These are phyloP conservation scores for Myriosclerotinia curreyana DNA, from an alignment of 2,329 filamentous ascomycete genomes.

Conservation along the genomic window DNA sequence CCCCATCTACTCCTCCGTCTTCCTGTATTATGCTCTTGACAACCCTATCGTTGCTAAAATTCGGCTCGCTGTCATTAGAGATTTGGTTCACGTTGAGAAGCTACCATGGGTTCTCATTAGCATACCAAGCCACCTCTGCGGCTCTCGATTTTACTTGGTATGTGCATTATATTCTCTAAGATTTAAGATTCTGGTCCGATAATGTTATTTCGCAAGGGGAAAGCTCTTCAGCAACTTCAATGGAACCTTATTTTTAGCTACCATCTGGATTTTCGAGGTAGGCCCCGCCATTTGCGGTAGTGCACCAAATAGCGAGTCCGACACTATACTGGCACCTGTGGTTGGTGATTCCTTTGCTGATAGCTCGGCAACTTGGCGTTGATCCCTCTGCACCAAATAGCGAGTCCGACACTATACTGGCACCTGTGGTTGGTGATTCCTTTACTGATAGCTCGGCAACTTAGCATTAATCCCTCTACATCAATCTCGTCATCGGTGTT, in stretches of 20 bases:
- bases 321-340: constrained; percentile 36
- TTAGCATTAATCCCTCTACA: constrained; percentile 40
- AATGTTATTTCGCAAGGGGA: constrained; percentile 5
- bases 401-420: too few species aligned
- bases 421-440: constrained; percentile 34
- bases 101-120: constrained; percentile 44
- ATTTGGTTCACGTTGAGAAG: constrained; percentile 39
- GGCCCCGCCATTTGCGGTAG: constrained; percentile 36
- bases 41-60: constrained; percentile 40
- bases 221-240: constrained; percentile 30
- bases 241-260: constrained; percentile 26
- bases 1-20: not conserved
- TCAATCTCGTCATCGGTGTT: constrained; percentile 40
- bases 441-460: constrained; percentile 31
- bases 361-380: constrained; percentile 35
- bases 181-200: not conserved
- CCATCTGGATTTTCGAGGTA: constrained; percentile 29
- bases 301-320: constrained; percentile 38
- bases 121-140: constrained; percentile 10
- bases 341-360: constrained; percentile 37
- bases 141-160: constrained; percentile 37
- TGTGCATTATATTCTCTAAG: constrained; percentile 21
- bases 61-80: constrained; percentile 42
- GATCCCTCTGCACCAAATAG: constrained; percentile 38
- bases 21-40: constrained; percentile 3